Conservation (phyloP, 306 rosid species). For the Cicer yamashitae region DNA sequence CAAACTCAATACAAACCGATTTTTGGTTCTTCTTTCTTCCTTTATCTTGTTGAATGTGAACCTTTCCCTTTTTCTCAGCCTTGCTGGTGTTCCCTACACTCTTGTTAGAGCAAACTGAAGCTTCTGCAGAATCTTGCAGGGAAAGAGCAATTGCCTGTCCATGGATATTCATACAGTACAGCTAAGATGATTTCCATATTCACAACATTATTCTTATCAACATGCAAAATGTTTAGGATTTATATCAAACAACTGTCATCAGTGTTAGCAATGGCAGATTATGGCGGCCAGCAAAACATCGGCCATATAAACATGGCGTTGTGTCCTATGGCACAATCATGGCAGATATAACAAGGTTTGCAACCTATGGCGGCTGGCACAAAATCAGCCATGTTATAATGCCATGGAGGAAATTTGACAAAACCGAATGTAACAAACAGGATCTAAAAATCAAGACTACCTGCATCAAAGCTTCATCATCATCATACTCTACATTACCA, state of each 20-base stretch:
- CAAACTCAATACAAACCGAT: constrained; percentile 52
- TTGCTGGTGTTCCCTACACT: constrained; percentile 33
- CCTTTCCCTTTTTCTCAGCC: constrained; percentile 49
- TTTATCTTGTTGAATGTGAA: constrained; percentile 53
- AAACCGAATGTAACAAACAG: not conserved
- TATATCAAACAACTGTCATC: constrained; percentile 14
- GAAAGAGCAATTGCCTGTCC: constrained; percentile 88
- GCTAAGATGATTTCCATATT: constrained; percentile 39
- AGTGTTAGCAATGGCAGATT: too few relatives aligned
- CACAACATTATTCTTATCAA: constrained; percentile 1
- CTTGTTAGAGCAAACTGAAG: constrained; percentile 40
- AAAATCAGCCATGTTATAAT: too few relatives aligned
- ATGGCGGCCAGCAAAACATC: too few relatives aligned
- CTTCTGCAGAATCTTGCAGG: constrained; percentile 56
- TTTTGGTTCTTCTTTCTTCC: constrained; percentile 71
- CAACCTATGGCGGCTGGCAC: too few relatives aligned
- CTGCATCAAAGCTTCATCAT: constrained; percentile 76
- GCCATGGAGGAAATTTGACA: too few relatives aligned
- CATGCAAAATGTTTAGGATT: constrained; percentile 30
- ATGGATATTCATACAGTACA: constrained; percentile 35
- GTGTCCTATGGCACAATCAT: too few relatives aligned
- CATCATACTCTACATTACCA: constrained; percentile 52
- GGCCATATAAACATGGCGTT: too few relatives aligned
- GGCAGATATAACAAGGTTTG: too few relatives aligned
- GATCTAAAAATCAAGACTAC: constrained; percentile 49